Conservation (phyloP, 2,329 filamentous ascomycete species). For the Fusarium lyarnte region DNA sequence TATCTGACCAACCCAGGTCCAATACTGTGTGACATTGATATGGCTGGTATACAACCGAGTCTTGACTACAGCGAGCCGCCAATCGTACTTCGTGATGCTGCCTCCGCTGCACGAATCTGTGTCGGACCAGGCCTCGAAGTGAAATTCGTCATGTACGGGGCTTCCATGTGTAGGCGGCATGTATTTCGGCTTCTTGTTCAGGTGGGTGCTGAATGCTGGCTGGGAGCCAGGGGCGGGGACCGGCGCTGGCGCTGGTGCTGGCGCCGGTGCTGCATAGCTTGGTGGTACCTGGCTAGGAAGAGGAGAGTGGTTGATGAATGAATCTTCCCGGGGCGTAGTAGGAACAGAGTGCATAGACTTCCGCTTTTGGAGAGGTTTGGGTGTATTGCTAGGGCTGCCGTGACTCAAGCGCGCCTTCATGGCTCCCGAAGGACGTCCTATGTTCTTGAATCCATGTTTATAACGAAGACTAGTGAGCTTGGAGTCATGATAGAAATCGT, state of each 20-base stretch:
- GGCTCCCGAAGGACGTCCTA: slow-evolving; percentile 62
- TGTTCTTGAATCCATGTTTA: slow-evolving; percentile 66
- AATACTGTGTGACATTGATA: slow-evolving; percentile 62
- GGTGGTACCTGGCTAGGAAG: slow-evolving; percentile 28
- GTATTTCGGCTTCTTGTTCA: slow-evolving; percentile 43
- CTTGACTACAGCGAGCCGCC: slow-evolving; percentile 63
- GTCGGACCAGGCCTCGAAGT: slow-evolving; percentile 60
- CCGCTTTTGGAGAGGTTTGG: slow-evolving; percentile 46
- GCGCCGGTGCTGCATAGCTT: background rate
- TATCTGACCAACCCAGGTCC: slow-evolving; percentile 58
- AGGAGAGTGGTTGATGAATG: slow-evolving; percentile 44
- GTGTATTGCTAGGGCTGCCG: slow-evolving; percentile 38
- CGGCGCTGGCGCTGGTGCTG: slow-evolving; percentile 5
- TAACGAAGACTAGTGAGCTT: slow-evolving; percentile 60
- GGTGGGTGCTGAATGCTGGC: slow-evolving; percentile 25
- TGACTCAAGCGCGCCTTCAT: slow-evolving; percentile 48
- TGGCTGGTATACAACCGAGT: slow-evolving; percentile 58
- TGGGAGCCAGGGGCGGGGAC: background rate
- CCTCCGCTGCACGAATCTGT: slow-evolving; percentile 61
- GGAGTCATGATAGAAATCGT: slow-evolving; percentile 65
- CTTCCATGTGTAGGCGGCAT: slow-evolving; percentile 24
- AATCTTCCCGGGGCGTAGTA: slow-evolving; percentile 43
- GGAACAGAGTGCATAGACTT: slow-evolving; percentile 46
- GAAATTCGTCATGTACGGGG: slow-evolving; percentile 51
- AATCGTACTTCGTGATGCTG: slow-evolving; percentile 58